phyloP scores from a whole-genome alignment of 2,329 filamentous ascomycete species.

The Ustilaginoidea virens region DNA sequence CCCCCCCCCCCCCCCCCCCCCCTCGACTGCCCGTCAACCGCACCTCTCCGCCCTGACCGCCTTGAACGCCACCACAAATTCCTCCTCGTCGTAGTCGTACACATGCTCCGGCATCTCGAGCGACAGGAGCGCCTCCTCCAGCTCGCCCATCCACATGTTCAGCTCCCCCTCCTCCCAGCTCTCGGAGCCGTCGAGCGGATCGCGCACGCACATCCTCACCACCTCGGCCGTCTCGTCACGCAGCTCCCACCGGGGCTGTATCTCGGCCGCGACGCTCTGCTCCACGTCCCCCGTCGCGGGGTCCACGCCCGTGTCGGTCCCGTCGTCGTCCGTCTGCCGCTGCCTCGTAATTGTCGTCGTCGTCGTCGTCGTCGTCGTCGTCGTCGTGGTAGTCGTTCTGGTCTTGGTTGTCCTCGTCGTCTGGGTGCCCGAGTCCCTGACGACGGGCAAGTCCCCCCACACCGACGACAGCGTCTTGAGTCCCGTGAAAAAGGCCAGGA shows the following conservation, averaged over 20 bases:
- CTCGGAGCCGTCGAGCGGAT: constrained; percentile 1
- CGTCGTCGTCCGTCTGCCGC: neutral
- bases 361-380: neutral
- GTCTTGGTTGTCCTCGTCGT: constrained; percentile 1
- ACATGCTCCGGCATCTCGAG: constrained; percentile 5
- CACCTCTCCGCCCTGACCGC: constrained; percentile 2
- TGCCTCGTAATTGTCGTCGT: neutral
- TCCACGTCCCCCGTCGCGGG: constrained; percentile 1
- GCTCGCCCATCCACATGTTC: constrained; percentile 7
- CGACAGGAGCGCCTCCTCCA: constrained; percentile 4
- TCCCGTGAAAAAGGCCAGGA: constrained; percentile 7
- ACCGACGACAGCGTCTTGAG: constrained; percentile 9
- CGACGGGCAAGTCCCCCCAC: constrained; percentile 10
- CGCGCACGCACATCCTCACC: constrained; percentile 6
- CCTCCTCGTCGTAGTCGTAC: constrained; percentile 2
- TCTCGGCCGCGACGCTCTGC: constrained; percentile 1
- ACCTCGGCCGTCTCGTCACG: constrained; percentile 5
- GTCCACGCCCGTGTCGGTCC: constrained; percentile 1
- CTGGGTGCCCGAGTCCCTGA: neutral
- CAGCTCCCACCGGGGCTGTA: constrained; percentile 6
- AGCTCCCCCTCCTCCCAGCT: constrained; percentile 7
- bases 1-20: neutral
- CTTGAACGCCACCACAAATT: constrained; percentile 3
- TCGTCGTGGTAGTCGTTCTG: constrained; percentile 1
- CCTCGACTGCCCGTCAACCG: neutral